Evolutionary conservation across 2,329 filamentous ascomycete species (phyloP), one percentile per base, ranked within the genome.

Genomic region (Apiospora hydei): DNA sequence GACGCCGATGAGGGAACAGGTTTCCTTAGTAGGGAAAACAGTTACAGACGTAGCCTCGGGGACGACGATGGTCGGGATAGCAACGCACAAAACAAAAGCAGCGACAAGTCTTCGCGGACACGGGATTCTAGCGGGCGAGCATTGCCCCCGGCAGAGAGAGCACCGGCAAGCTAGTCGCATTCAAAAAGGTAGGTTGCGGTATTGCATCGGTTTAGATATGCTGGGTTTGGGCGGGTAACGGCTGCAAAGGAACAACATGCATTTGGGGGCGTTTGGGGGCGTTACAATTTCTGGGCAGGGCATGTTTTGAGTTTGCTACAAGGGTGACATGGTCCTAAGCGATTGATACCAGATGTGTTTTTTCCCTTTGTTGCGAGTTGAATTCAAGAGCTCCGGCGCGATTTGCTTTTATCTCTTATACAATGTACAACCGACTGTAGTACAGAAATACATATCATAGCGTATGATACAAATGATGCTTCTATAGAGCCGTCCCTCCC

Each of bases 81-180:
- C 14, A 80, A 81, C 8, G 83, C 76, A 64, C 81, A 87, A 86
- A 73, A 84, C 84, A 82, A 85, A 72, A 84, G 85, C 3, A 86
- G 86, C 73, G 79, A 77, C 4, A 82, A 85, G 21, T 57, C 51
- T 16, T 26, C 51, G 14, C 51, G 26, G 57, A 75, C 85, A 2
- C 82, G 85, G 71, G 89, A 90, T 75, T 82, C 84, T 0, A 85
- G 85, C 24, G 88, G 89, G 51, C 82, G 88, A 70, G 78, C 80
- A 53, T 79, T 90, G 34, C 88, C 88, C 10, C 81, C 85, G 30
- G 82, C 88, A 2, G 88, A 90, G 77, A 84, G 84, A 74, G 88
- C 87, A 18, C 87, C 88, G 16, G 73, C 41, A 21, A 68, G 44
- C 66, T 68, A 46, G 34, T 6, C 18, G 18, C 26, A 38, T 21